Percentiles rank a stretch among this genome's conserved stretches.
phyloP scores from a whole-genome alignment of 768 basidiomycete genomes.

The Lactarius sp. region DNA sequence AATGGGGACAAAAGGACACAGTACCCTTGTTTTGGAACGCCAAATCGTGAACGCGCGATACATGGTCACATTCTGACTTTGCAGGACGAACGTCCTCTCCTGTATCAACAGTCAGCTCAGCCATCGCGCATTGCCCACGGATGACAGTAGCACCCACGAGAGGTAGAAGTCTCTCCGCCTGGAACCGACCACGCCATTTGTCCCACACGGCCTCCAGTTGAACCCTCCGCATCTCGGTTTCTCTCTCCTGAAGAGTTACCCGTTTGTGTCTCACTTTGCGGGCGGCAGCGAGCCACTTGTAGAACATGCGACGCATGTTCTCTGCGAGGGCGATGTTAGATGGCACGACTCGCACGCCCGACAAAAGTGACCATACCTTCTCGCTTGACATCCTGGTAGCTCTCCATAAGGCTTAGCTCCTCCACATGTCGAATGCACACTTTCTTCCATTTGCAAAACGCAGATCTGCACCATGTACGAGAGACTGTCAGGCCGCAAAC shows the following conservation, averaged over 20 bases:
- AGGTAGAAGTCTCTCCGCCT: slow-evolving; percentile 58
- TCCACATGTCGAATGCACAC: slow-evolving; percentile 60
- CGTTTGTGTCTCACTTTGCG: slow-evolving; percentile 60
- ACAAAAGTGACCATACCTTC: slow-evolving; percentile 49
- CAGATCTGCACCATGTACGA: slow-evolving; percentile 38
- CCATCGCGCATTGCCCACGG: not conserved
- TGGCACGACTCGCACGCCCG: not conserved
- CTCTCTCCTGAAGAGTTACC: slow-evolving; percentile 51
- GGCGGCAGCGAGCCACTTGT: slow-evolving; percentile 61
- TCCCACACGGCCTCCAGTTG: slow-evolving; percentile 62
- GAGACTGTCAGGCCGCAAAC: not conserved
- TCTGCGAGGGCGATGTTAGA: slow-evolving; percentile 39
- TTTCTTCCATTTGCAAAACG: slow-evolving; percentile 66
- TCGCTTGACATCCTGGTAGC: slow-evolving; percentile 72
- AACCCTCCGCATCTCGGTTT: slow-evolving; percentile 54
- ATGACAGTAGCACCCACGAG: slow-evolving; percentile 41
- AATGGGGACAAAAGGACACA: not conserved
- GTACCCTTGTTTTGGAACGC: slow-evolving; percentile 69
- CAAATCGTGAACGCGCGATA: slow-evolving; percentile 69
- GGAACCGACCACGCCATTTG: slow-evolving; percentile 71
- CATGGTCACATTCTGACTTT: slow-evolving; percentile 54
- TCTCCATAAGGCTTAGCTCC: slow-evolving; percentile 75
- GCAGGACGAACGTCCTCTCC: slow-evolving; percentile 53
- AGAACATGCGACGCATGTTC: slow-evolving; percentile 58
- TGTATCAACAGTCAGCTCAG: slow-evolving; percentile 8